Evolutionary conservation across 129 eudicot species (phyloP), one percentile per base, ranked within the genome.

Genomic region (Gnaphalium uliginosum): DNA sequence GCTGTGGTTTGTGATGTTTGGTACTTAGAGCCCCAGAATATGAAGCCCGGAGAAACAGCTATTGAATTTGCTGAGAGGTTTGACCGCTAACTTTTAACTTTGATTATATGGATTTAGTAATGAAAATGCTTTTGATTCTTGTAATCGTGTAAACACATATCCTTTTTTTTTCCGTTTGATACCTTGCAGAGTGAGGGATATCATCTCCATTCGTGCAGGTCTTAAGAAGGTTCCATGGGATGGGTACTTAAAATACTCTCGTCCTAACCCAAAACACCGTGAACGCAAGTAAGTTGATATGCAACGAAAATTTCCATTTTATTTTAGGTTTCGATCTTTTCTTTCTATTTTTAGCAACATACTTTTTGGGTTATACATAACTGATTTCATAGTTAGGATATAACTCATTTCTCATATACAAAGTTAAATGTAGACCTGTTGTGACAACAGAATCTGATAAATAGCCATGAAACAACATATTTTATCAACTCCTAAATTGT

Each of bases 151-250:
- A 29, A 68, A 29, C 56, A 2, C 43, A 5, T 35, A 35, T 8
- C 43, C 43, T 33, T 29, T 76, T 22, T 66, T 33, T 64, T 64
- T 48, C 29, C 54, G 57, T 43, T 43, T 11, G 50, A 11, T 30
- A 58, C 59, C 48, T 71, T 68, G 68, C 81, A 95, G 99, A 90
- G 99, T 95, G 63, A 95, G 99, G 75, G 89, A 82, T 72, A 89
- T 95, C 73, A 95, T 95, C 65, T 84, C 99, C 30, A 80, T 79
- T 43, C 84, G 99, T 56, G 99, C 99, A 39, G 97, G 99, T 59
- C 93, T 95, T 76, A 95, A 89, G 67, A 95, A 68, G 87, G 99
- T 95, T 71, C 99, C 99, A 1, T 95, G 99, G 99, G 99, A 95
- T 77, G 99, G 99, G 66, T 95, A 91, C 80, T 80, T 95, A 89